A percentile compares a stretch with the other conserved stretches of the same genome.
These are phyloP conservation scores for Cercospora nicotianae DNA, from an alignment of 2,329 filamentous ascomycete species.

Conservation along the genomic window DNA sequence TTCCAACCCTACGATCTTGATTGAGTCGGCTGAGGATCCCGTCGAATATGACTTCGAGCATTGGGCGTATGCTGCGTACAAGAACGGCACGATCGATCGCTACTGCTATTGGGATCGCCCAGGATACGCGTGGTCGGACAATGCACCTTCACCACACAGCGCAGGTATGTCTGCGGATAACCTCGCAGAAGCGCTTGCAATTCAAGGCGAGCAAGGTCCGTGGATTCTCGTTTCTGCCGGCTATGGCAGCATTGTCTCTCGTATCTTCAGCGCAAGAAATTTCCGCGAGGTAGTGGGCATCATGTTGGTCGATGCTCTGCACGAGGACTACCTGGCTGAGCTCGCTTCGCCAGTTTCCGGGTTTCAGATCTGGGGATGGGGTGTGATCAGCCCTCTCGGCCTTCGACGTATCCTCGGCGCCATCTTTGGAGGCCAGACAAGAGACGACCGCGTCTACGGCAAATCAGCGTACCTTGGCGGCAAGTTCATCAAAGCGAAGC, in stretches of 20 bases:
- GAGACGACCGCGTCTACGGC: slow-evolving; percentile 83
- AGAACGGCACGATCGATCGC: slow-evolving; percentile 77
- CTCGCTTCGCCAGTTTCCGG: slow-evolving; percentile 69
- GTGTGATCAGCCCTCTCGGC: slow-evolving; percentile 82
- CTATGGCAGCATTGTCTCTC: slow-evolving; percentile 82
- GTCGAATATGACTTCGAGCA: slow-evolving; percentile 77
- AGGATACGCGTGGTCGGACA: slow-evolving; percentile 84
- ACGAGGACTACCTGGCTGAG: slow-evolving; percentile 77
- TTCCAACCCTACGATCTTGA: slow-evolving; percentile 72
- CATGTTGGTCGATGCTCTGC: slow-evolving; percentile 81
- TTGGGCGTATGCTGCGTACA: slow-evolving; percentile 72
- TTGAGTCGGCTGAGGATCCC: slow-evolving; percentile 80
- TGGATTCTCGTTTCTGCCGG: slow-evolving; percentile 88
- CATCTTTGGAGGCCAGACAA: slow-evolving; percentile 75
- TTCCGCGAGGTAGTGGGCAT: slow-evolving; percentile 72
- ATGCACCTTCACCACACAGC: slow-evolving; percentile 88
- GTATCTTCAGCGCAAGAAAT: slow-evolving; percentile 87
- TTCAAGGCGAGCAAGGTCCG: slow-evolving; percentile 78
- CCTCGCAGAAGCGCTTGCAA: slow-evolving; percentile 79
- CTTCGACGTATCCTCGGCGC: slow-evolving; percentile 77
- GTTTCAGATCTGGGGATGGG: slow-evolving; percentile 82
- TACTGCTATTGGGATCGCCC: slow-evolving; percentile 97
- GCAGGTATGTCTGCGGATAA: slow-evolving; percentile 91
- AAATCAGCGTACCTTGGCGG: slow-evolving; percentile 73
- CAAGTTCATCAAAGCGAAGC: slow-evolving; percentile 82